phyloP scores from a whole-genome alignment of 495 filamentous ascomycete species.

The Neurospora terricola region DNA sequence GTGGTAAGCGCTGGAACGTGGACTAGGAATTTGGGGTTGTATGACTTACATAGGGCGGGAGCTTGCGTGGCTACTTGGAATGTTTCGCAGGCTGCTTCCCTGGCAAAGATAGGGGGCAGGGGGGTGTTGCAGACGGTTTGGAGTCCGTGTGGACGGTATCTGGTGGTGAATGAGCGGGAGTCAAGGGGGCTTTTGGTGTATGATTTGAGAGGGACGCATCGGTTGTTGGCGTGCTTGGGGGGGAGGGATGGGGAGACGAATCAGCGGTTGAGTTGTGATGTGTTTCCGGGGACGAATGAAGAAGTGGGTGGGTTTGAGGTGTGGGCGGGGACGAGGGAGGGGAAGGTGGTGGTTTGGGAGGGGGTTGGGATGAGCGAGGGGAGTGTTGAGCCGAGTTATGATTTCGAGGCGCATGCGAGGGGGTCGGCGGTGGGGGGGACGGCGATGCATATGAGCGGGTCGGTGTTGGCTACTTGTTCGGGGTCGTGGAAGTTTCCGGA shows the following conservation, averaged over 20 bases:
- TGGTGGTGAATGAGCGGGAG: constrained; percentile 78
- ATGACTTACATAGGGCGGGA: constrained; percentile 57
- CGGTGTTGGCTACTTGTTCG: constrained; percentile 65
- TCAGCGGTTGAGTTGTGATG: constrained; percentile 70
- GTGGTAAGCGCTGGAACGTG: constrained; percentile 80
- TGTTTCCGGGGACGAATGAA: constrained; percentile 36
- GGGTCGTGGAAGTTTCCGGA: constrained; percentile 40
- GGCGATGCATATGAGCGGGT: constrained; percentile 56
- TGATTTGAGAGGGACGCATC: constrained; percentile 67
- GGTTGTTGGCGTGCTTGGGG: constrained; percentile 56
- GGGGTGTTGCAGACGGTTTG: constrained; percentile 70
- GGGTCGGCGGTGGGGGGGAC: constrained; percentile 46
- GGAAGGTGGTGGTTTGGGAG: constrained; percentile 66
- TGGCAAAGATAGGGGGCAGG: constrained; percentile 41
- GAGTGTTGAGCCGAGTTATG: constrained; percentile 42
- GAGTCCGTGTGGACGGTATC: constrained; percentile 80
- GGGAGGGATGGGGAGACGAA: constrained; percentile 65
- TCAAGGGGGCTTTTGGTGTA: constrained; percentile 67
- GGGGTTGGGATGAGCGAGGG: constrained; percentile 48
- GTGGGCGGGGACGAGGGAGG: constrained; percentile 80
- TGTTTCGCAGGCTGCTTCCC: constrained; percentile 29
- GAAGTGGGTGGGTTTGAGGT: constrained; percentile 53
- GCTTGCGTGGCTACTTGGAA: constrained; percentile 59
- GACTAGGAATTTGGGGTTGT: constrained; percentile 65
- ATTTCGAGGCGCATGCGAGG: constrained; percentile 45